These are phyloP conservation scores for Penicillium coprophilum DNA, from an alignment of 495 filamentous ascomycete genomes.

Conservation along the genomic window DNA sequence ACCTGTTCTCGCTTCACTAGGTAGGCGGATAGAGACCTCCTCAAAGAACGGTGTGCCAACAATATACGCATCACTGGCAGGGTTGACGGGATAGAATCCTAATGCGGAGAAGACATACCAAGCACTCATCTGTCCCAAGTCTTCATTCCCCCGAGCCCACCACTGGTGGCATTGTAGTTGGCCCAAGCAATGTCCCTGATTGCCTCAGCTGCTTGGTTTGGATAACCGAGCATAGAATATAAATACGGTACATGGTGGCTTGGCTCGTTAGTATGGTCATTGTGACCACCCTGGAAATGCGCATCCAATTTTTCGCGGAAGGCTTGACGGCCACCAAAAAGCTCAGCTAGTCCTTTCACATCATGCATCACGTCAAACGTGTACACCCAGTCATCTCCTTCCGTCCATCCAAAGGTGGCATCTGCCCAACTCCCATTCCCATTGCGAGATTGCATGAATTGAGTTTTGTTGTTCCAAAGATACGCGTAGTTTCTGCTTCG, in stretches of 20 bases:
- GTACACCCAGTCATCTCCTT: slow-evolving; percentile 33
- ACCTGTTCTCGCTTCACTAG: slow-evolving; percentile 19
- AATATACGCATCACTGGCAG: slow-evolving; percentile 30
- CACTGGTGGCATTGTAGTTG: slow-evolving; percentile 32
- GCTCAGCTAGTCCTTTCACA: slow-evolving; percentile 18
- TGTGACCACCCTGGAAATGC: slow-evolving; percentile 31
- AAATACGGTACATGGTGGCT: slow-evolving; percentile 34
- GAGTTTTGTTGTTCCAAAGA: slow-evolving; percentile 31
- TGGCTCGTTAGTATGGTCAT: slow-evolving; percentile 31
- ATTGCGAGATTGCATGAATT: slow-evolving; percentile 33
- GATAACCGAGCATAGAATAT: slow-evolving; percentile 25
- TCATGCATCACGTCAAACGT: slow-evolving; percentile 35
- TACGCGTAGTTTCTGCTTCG: slow-evolving; percentile 25
- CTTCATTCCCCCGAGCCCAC: slow-evolving; percentile 31
- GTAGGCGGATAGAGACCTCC: slow-evolving; percentile 22
- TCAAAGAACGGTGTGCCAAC: slow-evolving; percentile 30
- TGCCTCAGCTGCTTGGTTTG: slow-evolving; percentile 21
- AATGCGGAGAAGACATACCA: slow-evolving; percentile 33
- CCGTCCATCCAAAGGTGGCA: slow-evolving; percentile 29
- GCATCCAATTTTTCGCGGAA: slow-evolving; percentile 25
- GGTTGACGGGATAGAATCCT: slow-evolving; percentile 32
- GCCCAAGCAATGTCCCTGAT: slow-evolving; percentile 26
- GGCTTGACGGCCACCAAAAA: slow-evolving; percentile 23
- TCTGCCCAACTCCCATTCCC: slow-evolving; percentile 29
- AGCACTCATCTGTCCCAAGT: slow-evolving; percentile 32